These are phyloP conservation scores for Magnusiomyces ingens DNA, from an alignment of 1,139 yeast genomes.

Conservation along the genomic window DNA sequence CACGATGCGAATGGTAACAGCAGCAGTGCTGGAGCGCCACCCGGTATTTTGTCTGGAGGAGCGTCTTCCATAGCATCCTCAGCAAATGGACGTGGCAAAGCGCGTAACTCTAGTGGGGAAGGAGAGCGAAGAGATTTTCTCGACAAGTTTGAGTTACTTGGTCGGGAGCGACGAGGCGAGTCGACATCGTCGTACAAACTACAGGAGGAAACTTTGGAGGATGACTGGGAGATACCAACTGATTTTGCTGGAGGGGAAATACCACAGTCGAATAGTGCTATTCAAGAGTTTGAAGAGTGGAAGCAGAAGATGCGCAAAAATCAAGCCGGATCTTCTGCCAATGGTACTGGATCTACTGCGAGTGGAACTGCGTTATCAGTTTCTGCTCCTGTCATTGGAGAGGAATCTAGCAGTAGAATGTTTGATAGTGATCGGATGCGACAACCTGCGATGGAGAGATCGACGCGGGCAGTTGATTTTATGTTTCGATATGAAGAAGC, in stretches of 20 bases:
- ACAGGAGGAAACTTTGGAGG: conserved; percentile 7
- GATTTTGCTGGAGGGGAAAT: conserved; percentile 6
- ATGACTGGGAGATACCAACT: conserved; percentile 10
- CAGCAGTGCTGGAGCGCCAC: no score
- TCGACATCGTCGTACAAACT: conserved; percentile 6
- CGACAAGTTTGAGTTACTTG: conserved; percentile 14
- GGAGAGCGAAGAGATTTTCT: conserved; percentile 6
- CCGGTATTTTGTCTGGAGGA: no score
- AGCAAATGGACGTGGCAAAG: no score
- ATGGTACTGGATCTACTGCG: neutral
- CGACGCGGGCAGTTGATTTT: conserved; percentile 21
- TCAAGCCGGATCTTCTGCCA: conserved; percentile 21
- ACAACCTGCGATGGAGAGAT: neutral
- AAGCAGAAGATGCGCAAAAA: conserved; percentile 25
- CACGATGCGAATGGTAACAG: no score
- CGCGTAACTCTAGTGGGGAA: neutral
- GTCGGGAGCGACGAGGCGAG: conserved; percentile 15
- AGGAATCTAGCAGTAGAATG: neutral
- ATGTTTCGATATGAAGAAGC: conserved; percentile 26
- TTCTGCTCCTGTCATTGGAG: conserved; percentile 1
- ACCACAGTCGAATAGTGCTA: conserved; percentile 20
- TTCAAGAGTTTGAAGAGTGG: conserved; percentile 31
- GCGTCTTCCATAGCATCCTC: no score
- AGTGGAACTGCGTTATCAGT: conserved; percentile 8
- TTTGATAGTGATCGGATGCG: conserved; percentile 11